Evolutionary conservation across 1,284 basidiomycete species (phyloP).

Genomic region (Ustilago cynodontis): DNA sequence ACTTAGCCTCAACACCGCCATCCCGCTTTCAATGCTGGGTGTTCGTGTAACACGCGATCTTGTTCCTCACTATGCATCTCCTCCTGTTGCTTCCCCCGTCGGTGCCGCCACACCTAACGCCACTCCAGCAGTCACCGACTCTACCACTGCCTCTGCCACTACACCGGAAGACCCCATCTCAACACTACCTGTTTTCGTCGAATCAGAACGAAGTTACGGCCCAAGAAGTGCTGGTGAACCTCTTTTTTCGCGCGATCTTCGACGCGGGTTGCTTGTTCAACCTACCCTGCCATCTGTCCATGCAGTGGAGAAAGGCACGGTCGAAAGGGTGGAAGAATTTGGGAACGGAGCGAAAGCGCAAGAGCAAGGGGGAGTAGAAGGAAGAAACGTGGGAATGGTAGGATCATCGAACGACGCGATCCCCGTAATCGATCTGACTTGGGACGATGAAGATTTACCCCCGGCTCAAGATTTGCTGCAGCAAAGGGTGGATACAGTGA

Average conservation of each 20-base stretch:
- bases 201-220: constrained; percentile 53
- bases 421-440: constrained; percentile 45
- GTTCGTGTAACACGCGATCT: constrained; percentile 42
- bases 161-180: background rate
- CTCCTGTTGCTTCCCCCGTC: constrained; percentile 4
- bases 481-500: background rate
- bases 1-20: constrained; percentile 36
- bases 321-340: background rate
- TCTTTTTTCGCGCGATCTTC: constrained; percentile 42
- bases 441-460: constrained; percentile 36
- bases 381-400: background rate
- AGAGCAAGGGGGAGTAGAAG: background rate
- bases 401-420: constrained; percentile 23
- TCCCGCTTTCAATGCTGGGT: constrained; percentile 32
- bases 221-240: constrained; percentile 47
- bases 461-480: background rate
- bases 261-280: constrained; percentile 32
- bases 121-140: background rate
- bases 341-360: background rate
- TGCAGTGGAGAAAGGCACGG: too few relatives aligned
- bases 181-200: constrained; percentile 26
- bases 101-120: background rate
- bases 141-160: background rate
- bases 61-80: constrained; percentile 37
- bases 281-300: background rate